Base-by-base conservation (phyloP, 1,139 yeast species). In the Protomyces arabidopsidicola region DNA sequence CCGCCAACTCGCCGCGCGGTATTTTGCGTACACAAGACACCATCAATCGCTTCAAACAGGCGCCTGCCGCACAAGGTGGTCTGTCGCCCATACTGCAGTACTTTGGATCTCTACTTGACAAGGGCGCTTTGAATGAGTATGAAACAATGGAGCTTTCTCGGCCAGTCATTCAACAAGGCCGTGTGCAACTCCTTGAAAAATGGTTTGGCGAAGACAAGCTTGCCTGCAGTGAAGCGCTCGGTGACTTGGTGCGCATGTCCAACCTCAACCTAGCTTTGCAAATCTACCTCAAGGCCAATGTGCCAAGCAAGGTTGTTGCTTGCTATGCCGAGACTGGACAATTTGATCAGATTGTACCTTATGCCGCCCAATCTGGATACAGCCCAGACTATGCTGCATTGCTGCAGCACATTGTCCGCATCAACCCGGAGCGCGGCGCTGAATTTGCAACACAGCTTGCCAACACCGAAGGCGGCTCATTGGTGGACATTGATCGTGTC, bases 341-440 rank as follows among this genome's bases (percentile, higher is more conserved):
- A 78, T 91, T 90, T 74, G 98, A 91, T 75, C 93, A 91, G 79
- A 93, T 95, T 69, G 77, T 90, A 71, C 97, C 98, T 64, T 95
- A 89, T 77, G 88, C 97, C 76, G 87, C 88, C 76, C 89, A 90
- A 78, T 95, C 87, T 66, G 85, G 85, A 68, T 93, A 87, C 77
- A 83, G 84, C 70, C 98, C 99, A 65, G 96, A 95, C 76, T 95
- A 85, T 76, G 84, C 95, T 60, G 88, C 89, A 68, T 82, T 95
- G 77, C 84, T 95, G 71, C 97, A 95, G 75, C 89, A 90, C 76
- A 84, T 95, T 73, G 86, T 93, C 59, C 85, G 97, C 75, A 85
- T 88, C 55, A 90, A 88, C 73, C 97, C 98, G n/a, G 99, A 95
- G 72, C 90, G 90, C 76, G 98, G 97, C 35, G 89, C 97, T 64